These are phyloP conservation scores for Mortierella sp. DNA, from an alignment of 371 early-diverging fungal species.

Conservation along the genomic window DNA sequence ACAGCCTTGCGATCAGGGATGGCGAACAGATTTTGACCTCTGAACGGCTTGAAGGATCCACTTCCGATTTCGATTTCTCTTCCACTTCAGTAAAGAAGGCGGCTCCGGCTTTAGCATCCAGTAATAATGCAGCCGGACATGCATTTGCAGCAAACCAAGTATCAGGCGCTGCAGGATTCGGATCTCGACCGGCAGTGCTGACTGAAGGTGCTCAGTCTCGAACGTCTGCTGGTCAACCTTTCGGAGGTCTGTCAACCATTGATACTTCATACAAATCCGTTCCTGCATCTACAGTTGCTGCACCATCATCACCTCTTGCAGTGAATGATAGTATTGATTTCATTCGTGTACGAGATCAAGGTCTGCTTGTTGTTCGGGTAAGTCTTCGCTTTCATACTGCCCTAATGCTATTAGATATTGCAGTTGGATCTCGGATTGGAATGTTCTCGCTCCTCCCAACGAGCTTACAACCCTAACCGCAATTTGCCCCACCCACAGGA, in stretches of 20 bases:
- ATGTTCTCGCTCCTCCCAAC: neutral
- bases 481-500: conserved; percentile 22
- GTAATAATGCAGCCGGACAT: neutral
- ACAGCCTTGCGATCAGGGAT: conserved; percentile 38
- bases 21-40: conserved; percentile 50
- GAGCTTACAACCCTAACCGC: no score
- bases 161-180: conserved; percentile 13
- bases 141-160: neutral
- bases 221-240: neutral
- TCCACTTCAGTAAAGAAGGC: no score
- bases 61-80: conserved; percentile 12
- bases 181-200: conserved; percentile 13
- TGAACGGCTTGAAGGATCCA: conserved; percentile 20
- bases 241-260: conserved; percentile 17
- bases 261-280: conserved; percentile 11
- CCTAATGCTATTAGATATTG: no score
- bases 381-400: neutral
- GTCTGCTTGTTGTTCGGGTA: conserved; percentile 48
- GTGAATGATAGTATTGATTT: conserved; percentile 6
- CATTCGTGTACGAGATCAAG: conserved; percentile 41
- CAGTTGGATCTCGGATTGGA: neutral
- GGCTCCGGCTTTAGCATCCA: no score
- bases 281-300: neutral
- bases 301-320: neutral
- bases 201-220: conserved; percentile 15